These are phyloP conservation scores for Exophiala sp. DNA, from an alignment of 2,329 filamentous ascomycete species.

Conservation along the genomic window DNA sequence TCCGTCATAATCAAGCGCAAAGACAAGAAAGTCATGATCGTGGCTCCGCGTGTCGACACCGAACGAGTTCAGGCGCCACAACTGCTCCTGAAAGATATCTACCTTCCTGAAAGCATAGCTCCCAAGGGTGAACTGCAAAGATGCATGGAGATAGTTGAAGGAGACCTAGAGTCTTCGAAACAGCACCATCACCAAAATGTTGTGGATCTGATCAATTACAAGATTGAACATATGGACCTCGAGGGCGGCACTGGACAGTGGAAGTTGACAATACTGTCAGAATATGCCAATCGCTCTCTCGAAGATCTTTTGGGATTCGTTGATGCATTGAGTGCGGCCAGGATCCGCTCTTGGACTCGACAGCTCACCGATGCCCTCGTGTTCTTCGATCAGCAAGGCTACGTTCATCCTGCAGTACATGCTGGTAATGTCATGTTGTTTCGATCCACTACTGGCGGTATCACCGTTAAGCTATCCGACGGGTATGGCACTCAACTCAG, in stretches of 20 bases:
- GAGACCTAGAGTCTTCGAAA: slow-evolving; percentile 71
- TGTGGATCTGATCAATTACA: slow-evolving; percentile 77
- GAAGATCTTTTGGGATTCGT: slow-evolving; percentile 77
- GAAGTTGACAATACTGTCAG: slow-evolving; percentile 71
- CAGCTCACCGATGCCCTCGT: slow-evolving; percentile 85
- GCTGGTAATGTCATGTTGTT: slow-evolving; percentile 75
- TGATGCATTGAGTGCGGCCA: slow-evolving; percentile 68
- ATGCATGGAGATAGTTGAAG: slow-evolving; percentile 72
- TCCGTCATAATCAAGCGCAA: slow-evolving; percentile 63
- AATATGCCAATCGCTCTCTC: slow-evolving; percentile 76
- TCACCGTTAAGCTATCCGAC: slow-evolving; percentile 71
- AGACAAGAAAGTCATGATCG: slow-evolving; percentile 61
- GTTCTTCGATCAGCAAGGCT: slow-evolving; percentile 78
- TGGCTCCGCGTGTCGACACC: slow-evolving; percentile 65
- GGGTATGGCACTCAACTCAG: slow-evolving; percentile 47
- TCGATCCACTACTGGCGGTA: slow-evolving; percentile 63
- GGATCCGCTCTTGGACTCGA: slow-evolving; percentile 83
- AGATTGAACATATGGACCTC: slow-evolving; percentile 57
- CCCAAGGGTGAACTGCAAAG: slow-evolving; percentile 67
- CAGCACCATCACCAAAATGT: slow-evolving; percentile 72
- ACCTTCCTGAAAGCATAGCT: slow-evolving; percentile 55
- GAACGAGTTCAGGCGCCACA: slow-evolving; percentile 55
- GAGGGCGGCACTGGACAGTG: slow-evolving; percentile 51
- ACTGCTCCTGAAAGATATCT: slow-evolving; percentile 71
- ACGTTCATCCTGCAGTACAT: slow-evolving; percentile 81